Conservation (phyloP, 208 protist species). For the Tetramitus jugosus region DNA sequence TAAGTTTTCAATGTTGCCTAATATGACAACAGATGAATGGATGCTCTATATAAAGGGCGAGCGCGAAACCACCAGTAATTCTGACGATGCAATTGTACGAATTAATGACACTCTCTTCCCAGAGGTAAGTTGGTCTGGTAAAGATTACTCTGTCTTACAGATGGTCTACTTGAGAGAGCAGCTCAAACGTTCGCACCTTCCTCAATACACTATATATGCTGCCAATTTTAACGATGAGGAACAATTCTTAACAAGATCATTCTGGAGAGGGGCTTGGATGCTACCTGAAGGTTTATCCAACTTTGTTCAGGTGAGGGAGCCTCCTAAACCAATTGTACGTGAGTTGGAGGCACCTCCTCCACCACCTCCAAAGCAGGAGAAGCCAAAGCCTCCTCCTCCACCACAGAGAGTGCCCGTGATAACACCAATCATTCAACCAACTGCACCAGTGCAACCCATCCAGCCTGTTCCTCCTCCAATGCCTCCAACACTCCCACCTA, state of each 20-base stretch:
- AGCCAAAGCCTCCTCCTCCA: not conserved
- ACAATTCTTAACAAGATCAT: not conserved
- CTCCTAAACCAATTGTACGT: not conserved
- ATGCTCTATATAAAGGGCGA: too few relatives aligned
- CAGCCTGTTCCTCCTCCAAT: not conserved
- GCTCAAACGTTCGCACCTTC: too few relatives aligned
- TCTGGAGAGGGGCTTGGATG: constrained; percentile 8
- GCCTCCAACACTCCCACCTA: not conserved
- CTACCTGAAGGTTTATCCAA: not conserved
- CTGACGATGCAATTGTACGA: too few relatives aligned
- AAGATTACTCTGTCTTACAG: too few relatives aligned
- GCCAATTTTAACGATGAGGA: not conserved
- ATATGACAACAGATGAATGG: too few relatives aligned
- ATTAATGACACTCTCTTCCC: too few relatives aligned
- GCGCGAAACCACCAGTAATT: too few relatives aligned
- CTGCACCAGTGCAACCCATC: not conserved
- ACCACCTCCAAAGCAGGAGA: not conserved
- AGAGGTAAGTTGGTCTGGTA: too few relatives aligned
- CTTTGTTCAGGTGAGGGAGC: not conserved
- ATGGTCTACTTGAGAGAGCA: too few relatives aligned
- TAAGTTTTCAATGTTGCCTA: too few relatives aligned
- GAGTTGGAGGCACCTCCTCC: not conserved
- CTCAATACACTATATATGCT: too few relatives aligned
- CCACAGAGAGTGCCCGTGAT: not conserved
- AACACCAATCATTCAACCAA: constrained; percentile 9